Conservation (phyloP, 2,329 filamentous ascomycete genomes). For the Fusarium sublunatum region DNA sequence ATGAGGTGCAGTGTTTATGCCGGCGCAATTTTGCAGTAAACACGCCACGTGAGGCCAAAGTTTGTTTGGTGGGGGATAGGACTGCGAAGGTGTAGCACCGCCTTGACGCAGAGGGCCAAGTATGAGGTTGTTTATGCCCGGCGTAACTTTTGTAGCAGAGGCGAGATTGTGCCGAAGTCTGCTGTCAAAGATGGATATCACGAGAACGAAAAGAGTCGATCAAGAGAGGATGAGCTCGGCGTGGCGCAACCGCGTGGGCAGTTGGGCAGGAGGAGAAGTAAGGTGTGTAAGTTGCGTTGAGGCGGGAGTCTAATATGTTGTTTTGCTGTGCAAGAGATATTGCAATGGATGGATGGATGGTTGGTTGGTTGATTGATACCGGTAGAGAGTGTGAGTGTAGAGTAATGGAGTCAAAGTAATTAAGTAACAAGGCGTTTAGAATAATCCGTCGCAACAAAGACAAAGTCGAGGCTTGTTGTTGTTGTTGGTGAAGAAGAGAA, state of each 20-base stretch:
- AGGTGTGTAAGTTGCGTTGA: not conserved
- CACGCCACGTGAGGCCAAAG: too few species aligned
- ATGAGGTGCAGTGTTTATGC: too few species aligned
- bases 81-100: too few species aligned
- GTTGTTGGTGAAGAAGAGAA: slow-evolving; percentile 4
- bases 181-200: slow-evolving; percentile 3
- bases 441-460: not conserved
- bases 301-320: not conserved
- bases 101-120: not conserved
- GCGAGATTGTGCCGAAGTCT: not conserved
- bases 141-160: not conserved
- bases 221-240: not conserved
- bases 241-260: not conserved
- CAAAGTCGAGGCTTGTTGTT: not conserved
- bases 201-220: not conserved
- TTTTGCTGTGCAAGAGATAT: not conserved
- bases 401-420: not conserved
- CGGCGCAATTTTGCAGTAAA: too few species aligned
- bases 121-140: not conserved
- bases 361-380: not conserved
- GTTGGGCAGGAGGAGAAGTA: not conserved
- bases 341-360: not conserved
- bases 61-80: too few species aligned
- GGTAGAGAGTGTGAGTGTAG: not conserved
- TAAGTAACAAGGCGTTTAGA: not conserved